These are phyloP conservation scores for Paramecium sexaurelia DNA, from an alignment of 73 alveolate species.

Conservation along the genomic window DNA sequence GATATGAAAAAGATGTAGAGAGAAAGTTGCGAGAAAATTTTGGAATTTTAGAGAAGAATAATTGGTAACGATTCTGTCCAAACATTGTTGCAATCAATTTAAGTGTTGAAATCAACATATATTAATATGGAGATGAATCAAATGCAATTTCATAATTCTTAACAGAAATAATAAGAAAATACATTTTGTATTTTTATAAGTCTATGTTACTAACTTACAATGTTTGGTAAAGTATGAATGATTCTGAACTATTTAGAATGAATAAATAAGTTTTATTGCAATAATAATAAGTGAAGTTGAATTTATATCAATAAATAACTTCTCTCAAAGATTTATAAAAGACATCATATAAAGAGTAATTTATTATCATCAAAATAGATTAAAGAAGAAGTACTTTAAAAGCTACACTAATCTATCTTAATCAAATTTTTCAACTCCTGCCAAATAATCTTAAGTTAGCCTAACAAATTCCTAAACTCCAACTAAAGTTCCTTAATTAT, in stretches of 20 bases:
- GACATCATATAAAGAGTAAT: conserved; percentile 54
- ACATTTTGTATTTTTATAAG: neutral
- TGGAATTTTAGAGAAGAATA: conserved; percentile 35
- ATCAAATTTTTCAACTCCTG: conserved; percentile 48
- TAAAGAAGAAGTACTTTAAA: neutral
- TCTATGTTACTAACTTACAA: conserved; percentile 50
- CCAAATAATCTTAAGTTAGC: neutral
- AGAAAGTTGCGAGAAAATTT: conserved; percentile 19
- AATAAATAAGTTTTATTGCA: conserved; percentile 19
- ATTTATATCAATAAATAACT: conserved; percentile 17
- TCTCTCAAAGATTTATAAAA: conserved; percentile 48
- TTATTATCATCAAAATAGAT: neutral
- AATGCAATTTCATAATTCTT: neutral
- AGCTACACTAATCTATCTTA: neutral
- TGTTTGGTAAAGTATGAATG: conserved; percentile 23
- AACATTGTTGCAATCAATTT: conserved; percentile 48
- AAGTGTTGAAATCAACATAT: neutral
- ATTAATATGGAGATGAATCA: conserved; percentile 5
- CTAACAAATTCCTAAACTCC: neutral
- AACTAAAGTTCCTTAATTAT: neutral
- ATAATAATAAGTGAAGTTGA: neutral
- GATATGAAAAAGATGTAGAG: conserved; percentile 61
- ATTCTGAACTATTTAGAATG: conserved; percentile 17
- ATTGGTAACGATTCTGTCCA: conserved; percentile 57
- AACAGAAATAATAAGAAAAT: neutral